Percentiles rank a stretch among this genome's conserved stretches.
Evolutionary conservation across 495 filamentous ascomycete species (phyloP).

Genomic region (Glutinoglossum americanum): DNA sequence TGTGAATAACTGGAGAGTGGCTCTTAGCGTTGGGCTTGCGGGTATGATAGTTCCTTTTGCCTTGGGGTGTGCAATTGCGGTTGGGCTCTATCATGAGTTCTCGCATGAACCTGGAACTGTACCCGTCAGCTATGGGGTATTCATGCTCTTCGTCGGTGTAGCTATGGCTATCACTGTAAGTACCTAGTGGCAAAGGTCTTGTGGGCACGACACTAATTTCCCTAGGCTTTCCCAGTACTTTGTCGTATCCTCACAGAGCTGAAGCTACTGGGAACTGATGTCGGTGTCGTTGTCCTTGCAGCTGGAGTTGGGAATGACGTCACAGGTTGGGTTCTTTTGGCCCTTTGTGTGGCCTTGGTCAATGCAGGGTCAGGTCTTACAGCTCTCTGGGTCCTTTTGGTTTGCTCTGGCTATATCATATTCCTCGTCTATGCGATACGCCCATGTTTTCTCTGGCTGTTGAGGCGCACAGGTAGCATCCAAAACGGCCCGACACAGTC

Average conservation of each 20-base stretch:
- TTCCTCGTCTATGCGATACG: conserved; percentile 57
- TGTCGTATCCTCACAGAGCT: conserved; percentile 88
- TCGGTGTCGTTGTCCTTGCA: conserved; percentile 78
- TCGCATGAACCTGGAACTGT: conserved; percentile 35
- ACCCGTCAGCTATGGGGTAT: conserved; percentile 56
- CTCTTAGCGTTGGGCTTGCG: conserved; percentile 56
- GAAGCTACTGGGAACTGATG: conserved; percentile 63
- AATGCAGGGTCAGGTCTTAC: conserved; percentile 72
- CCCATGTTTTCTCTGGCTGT: conserved; percentile 54
- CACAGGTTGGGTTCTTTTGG: conserved; percentile 82
- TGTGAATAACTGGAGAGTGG: conserved; percentile 67
- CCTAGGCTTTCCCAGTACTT: conserved; percentile 72
- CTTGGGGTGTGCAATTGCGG: conserved; percentile 55
- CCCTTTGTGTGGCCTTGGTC: conserved; percentile 82
- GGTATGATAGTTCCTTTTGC: conserved; percentile 73
- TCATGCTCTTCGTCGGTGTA: conserved; percentile 82
- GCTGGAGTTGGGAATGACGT: conserved; percentile 95
- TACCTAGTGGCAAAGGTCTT: neutral
- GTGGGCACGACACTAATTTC: neutral
- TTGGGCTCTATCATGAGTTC: conserved; percentile 69
- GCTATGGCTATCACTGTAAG: conserved; percentile 75
- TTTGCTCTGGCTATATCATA: conserved; percentile 51
- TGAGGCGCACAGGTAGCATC: conserved; percentile 52
- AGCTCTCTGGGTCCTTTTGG: conserved; percentile 70
- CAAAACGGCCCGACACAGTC: conserved; percentile 81